These are phyloP conservation scores for Torulaspora globosa DNA, from an alignment of 1,139 yeast species.

Conservation along the genomic window DNA sequence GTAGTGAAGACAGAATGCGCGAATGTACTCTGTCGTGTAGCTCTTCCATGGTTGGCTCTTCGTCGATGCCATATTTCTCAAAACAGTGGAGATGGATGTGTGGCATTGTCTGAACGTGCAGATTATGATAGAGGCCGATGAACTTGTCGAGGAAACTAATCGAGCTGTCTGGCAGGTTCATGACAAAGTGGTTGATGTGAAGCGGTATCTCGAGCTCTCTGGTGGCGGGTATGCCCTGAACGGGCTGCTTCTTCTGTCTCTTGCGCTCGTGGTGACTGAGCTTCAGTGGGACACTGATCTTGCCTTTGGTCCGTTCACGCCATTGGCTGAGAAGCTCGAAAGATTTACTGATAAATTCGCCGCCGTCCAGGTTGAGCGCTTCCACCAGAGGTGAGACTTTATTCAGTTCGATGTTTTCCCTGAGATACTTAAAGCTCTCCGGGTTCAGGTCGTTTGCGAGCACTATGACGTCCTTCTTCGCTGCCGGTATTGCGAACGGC, in stretches of 20 bases:
- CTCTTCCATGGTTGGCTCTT: constrained; percentile 64
- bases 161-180: constrained; percentile 96
- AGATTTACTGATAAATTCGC: constrained; percentile 66
- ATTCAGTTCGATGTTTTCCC: constrained; percentile 60
- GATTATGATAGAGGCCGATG: constrained; percentile 53
- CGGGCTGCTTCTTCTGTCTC: constrained; percentile 24
- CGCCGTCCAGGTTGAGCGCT: constrained; percentile 74
- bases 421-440: constrained; percentile 66
- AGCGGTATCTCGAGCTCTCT: constrained; percentile 51
- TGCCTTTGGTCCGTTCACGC: constrained; percentile 29
- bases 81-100: constrained; percentile 85
- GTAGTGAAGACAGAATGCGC: constrained; percentile 54
- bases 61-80: constrained; percentile 73
- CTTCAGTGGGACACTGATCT: constrained; percentile 32
- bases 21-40: constrained; percentile 58
- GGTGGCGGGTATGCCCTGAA: constrained; percentile 31
- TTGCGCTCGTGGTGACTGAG: constrained; percentile 21
- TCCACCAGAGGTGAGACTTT: constrained; percentile 58
- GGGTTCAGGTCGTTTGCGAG: constrained; percentile 95
- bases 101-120: constrained; percentile 59
- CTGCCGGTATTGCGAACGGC: constrained; percentile 96
- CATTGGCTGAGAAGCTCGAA: constrained; percentile 45
- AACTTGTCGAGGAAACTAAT: constrained; percentile 76
- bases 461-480: constrained; percentile 71
- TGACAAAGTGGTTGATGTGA: constrained; percentile 68